Conservation (phyloP, 768 basidiomycete genomes). For the Termitomyces sp. region DNA sequence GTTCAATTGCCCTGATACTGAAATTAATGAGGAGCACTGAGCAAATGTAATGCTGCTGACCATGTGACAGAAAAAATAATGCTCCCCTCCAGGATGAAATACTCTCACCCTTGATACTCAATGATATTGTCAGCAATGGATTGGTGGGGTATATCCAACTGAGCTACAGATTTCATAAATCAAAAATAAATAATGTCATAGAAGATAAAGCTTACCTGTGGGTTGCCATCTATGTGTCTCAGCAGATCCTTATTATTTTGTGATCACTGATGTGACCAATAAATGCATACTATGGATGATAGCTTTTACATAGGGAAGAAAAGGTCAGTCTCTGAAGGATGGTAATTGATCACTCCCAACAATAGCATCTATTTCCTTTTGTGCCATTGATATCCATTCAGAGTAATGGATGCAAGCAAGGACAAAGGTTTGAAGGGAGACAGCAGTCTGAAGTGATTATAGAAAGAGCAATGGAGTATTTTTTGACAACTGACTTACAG, state of each 20-base stretch:
- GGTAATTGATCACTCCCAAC: too few relatives aligned
- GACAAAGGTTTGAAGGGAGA: too few relatives aligned
- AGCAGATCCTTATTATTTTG: not conserved
- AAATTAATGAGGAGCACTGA: not conserved
- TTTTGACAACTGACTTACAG: not conserved
- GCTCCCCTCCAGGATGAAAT: too few relatives aligned
- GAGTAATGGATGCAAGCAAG: not conserved
- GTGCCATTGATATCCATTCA: not conserved
- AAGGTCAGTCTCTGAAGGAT: too few relatives aligned
- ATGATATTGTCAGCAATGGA: too few relatives aligned
- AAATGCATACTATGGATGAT: not conserved
- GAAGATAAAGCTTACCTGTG: not conserved
- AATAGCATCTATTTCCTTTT: too few relatives aligned
- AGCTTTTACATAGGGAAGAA: not conserved
- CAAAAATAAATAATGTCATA: too few relatives aligned
- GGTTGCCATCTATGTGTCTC: not conserved
- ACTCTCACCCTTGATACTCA: too few relatives aligned
- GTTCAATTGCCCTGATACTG: too few relatives aligned
- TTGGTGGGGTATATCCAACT: too few relatives aligned
- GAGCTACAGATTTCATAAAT: too few relatives aligned
- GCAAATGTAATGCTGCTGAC: not conserved
- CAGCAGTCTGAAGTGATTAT: not conserved
- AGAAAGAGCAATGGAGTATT: not conserved
- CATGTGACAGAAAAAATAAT: too few relatives aligned
- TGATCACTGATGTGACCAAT: not conserved